Evolutionary conservation across 306 rosid species (phyloP).

Genomic region (Cucurbita pepo): DNA sequence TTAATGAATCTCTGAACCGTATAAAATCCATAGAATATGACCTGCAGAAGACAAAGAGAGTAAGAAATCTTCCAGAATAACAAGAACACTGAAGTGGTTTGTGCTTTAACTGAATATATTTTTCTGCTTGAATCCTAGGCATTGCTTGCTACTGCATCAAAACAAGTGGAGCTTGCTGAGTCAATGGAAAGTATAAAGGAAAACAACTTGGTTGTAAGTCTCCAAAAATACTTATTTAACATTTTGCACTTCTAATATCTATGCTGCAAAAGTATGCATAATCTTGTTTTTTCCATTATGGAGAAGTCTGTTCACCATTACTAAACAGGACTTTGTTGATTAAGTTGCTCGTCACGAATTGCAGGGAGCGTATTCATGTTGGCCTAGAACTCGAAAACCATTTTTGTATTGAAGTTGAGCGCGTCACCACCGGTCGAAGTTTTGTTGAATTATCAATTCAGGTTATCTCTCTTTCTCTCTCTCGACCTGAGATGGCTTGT

Average conservation of each 20-base stretch:
- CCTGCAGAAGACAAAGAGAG: conserved; percentile 86
- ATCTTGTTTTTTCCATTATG: not conserved
- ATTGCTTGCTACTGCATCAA: conserved; percentile 72
- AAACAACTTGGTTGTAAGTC: conserved; percentile 39
- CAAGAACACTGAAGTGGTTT: conserved; percentile 2
- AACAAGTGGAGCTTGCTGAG: conserved; percentile 88
- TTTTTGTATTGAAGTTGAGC: not conserved
- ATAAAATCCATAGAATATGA: conserved; percentile 75
- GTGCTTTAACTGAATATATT: conserved; percentile 4
- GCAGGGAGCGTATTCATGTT: conserved; percentile 64
- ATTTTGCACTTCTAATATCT: too few relatives aligned
- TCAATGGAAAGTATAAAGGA: conserved; percentile 61
- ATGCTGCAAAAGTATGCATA: not conserved
- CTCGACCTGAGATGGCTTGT: not conserved
- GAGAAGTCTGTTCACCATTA: not conserved
- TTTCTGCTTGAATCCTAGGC: conserved; percentile 26
- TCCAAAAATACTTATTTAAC: not conserved
- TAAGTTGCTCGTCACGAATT: conserved; percentile 8
- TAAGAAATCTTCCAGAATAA: conserved; percentile 19
- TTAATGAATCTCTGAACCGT: conserved; percentile 80
- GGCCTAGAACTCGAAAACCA: conserved; percentile 45
- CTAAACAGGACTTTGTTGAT: not conserved
- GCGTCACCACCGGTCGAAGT: not conserved
- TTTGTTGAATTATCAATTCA: not conserved
- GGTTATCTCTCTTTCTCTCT: not conserved